Evolutionary conservation across 768 basidiomycete genomes (phyloP), one percentile per base, ranked within the genome.

Genomic region (Kwoniella sp.): DNA sequence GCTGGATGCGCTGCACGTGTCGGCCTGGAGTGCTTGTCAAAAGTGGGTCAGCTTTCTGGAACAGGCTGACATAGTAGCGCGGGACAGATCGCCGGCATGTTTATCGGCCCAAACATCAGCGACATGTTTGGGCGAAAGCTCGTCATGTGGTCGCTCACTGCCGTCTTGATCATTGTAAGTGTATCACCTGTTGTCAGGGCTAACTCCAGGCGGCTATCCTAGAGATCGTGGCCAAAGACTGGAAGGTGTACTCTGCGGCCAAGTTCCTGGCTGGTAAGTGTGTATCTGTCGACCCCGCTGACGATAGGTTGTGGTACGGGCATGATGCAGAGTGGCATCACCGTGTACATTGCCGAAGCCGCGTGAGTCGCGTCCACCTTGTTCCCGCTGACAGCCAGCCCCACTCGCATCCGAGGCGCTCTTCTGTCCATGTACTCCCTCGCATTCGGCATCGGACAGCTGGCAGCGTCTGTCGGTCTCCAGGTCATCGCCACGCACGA

Each of bases 41-140:
- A 23, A 23, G 20, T 42, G 20, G 11, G 20, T 20, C n/a, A n/a
- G 19, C 9, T n/a, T n/a, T 40, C 38, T 40, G 38, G 20, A 10
- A 40, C 9, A 40, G 9, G 10, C 14, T 9, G 20, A 22, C 9
- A 40, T 14, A 10, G 9, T 25, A 23, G 26, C n/a, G 26, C 15
- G 8, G 41, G 14, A n/a, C 20, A 23, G 23, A 23, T 23, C 26
- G n/a, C n/a, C 20, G 50, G 39, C 10, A 32, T 52, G 26, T 29
- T 22, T 17, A 40, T 42, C 22, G 41, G 20, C 6, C 26, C 39
- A 14, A 17, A 20, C 25, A 14, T 44, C 41, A 44, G 19, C 41
- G 49, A 50, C 26, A 8, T 37, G 27, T 50, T 50, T 22, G 49
- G 49, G n/a, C 49, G 49, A 6, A 50, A 50, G 39, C n/a, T 26